Base-by-base conservation (phyloP, 2,329 filamentous ascomycete genomes). In the Fonsecaea pugnacius region DNA sequence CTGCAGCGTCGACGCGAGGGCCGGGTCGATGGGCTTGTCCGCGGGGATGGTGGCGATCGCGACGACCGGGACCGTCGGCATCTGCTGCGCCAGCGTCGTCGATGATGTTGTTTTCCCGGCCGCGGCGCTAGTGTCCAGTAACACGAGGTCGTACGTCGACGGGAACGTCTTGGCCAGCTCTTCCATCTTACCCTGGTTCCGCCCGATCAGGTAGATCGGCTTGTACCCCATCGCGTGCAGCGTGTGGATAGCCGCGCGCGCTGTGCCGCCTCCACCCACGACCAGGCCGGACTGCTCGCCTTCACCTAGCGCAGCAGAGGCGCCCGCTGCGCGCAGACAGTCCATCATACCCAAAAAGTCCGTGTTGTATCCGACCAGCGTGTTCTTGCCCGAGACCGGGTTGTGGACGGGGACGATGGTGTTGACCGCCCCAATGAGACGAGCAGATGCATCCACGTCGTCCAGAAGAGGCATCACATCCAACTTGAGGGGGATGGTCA, bases 261-360 rank as follows among this genome's bases (percentile, higher is more conserved):
- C 91, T 5, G 95, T 99, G 27, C 95, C 95, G 14, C 95, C 95
- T 7, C 92, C 91, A 2, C 95, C 95, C 60, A 99, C 87, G 14
- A 98, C 91, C 69, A 97, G 85, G 30, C 86, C 94, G 61, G 88
- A 85, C 48, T 81, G 78, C 2, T 75, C 72, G 30, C 67, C 71
- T 32, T 70, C 72, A 62, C 75, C 72, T 70, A 73, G 70, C 72
- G 73, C 75, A 67, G 78, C 76, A 66, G 79, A 78, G 43, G 90
- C 81, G 7, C 91, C 91, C 1, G 87, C 88, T 48, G 86, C 85
- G 63, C 85, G 86, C 21, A 99, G 84, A 3, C 91, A 89, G 70
- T 90, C 86, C 2, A 90, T 87, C 87, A 99, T 99, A 67, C 95
- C 95, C 73, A 87, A 85, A 90, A 92, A 99, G 79, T 99, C 95